phyloP scores from a whole-genome alignment of 129 eudicot species.

The Oenanthe sinensis region DNA sequence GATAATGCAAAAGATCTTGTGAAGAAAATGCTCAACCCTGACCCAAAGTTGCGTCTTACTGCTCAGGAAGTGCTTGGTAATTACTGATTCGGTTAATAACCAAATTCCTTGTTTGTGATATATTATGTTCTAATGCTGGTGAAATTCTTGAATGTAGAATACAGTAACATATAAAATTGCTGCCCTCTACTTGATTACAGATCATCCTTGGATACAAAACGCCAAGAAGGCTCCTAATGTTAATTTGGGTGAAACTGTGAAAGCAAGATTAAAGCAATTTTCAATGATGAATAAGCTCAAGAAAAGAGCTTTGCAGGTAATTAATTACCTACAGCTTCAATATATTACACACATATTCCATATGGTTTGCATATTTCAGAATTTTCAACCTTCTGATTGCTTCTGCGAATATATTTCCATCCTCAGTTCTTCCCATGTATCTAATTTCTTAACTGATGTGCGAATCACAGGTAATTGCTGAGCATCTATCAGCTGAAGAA shows the following conservation, averaged over 20 bases:
- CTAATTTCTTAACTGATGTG: background rate
- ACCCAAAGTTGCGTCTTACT: constrained; percentile 29
- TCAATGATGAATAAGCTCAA: constrained; percentile 37
- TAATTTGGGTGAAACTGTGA: constrained; percentile 36
- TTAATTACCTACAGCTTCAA: background rate
- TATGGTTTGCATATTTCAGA: background rate
- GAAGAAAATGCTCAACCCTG: constrained; percentile 36
- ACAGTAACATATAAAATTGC: background rate
- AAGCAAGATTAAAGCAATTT: constrained; percentile 34
- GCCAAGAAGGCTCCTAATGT: constrained; percentile 37
- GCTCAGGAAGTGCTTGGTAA: constrained; percentile 40
- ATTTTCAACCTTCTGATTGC: background rate
- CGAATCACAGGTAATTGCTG: constrained; percentile 34
- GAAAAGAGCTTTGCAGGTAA: constrained; percentile 39
- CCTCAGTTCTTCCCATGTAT: background rate
- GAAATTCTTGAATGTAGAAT: background rate
- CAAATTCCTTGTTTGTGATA: background rate
- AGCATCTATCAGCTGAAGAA: constrained; percentile 35
- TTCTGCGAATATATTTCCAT: background rate
- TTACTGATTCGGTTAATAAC: background rate
- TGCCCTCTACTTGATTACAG: constrained; percentile 12
- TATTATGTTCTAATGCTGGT: background rate
- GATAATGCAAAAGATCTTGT: constrained; percentile 40
- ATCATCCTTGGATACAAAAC: constrained; percentile 34
- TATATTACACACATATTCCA: background rate